Conservation (phyloP, 106 monocot genomes). For the Acanthochlamys bracteata region DNA sequence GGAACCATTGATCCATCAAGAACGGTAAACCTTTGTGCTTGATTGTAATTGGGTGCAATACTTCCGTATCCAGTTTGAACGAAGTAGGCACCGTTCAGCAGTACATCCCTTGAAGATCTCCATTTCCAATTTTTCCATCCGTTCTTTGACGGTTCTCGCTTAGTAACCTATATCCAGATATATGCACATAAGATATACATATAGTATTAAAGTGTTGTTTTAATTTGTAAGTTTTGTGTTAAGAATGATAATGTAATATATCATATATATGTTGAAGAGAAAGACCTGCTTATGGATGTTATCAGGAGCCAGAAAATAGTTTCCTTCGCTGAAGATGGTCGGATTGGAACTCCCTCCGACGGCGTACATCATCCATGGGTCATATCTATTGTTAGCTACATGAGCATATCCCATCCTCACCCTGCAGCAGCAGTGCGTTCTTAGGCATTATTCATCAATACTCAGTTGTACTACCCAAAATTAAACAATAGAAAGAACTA, state of each 20-base stretch:
- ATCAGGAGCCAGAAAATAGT: constrained; percentile 25
- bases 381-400: constrained; percentile 39
- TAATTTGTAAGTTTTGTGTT: too few species aligned
- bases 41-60: neutral
- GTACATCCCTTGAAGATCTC: constrained; percentile 21
- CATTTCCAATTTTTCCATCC: constrained; percentile 31
- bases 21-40: neutral
- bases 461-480: neutral
- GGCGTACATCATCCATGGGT: constrained; percentile 37
- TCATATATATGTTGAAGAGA: too few species aligned
- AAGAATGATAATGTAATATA: too few species aligned
- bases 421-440: neutral
- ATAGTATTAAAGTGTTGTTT: neutral
- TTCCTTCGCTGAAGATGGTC: constrained; percentile 38
- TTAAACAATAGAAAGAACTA: too few species aligned
- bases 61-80: constrained; percentile 12
- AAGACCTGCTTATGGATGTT: constrained; percentile 22
- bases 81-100: constrained; percentile 37
- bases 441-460: neutral
- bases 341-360: constrained; percentile 31
- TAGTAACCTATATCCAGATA: constrained; percentile 6
- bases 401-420: constrained; percentile 34
- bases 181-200: neutral
- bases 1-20: neutral
- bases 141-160: constrained; percentile 16